Evolutionary conservation across 2,329 filamentous ascomycete species (phyloP).

Genomic region (Microdochium bolleyi): DNA sequence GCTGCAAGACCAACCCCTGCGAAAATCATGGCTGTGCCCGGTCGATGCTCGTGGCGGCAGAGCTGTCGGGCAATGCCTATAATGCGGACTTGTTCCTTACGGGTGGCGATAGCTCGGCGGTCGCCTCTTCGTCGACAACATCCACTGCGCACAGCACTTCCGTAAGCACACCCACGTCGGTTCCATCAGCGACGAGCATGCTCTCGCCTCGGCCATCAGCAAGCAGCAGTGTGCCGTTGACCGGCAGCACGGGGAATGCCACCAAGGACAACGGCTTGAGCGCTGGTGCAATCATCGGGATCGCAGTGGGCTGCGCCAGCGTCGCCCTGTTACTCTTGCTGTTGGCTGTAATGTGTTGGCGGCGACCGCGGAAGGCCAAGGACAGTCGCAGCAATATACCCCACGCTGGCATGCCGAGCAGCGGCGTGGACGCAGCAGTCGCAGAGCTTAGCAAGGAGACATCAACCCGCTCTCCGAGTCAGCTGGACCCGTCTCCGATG

Average conservation of each 20-base stretch:
- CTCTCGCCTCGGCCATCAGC: not conserved
- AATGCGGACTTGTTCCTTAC: not conserved
- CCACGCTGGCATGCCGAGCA: not conserved
- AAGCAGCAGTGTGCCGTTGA: not conserved
- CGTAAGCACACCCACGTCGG: no score
- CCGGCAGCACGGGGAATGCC: not conserved
- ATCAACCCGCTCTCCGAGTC: no score
- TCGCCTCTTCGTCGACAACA: no score
- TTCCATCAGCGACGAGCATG: not conserved
- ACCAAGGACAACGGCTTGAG: not conserved
- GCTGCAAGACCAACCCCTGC: conserved; percentile 12
- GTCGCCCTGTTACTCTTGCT: no score
- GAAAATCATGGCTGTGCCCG: not conserved
- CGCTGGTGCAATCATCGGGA: not conserved
- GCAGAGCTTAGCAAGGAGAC: no score
- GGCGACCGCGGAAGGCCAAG: not conserved
- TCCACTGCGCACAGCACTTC: no score
- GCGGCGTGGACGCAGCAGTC: no score
- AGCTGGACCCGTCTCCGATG: not conserved
- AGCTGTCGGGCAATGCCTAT: not conserved
- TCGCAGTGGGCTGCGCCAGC: not conserved
- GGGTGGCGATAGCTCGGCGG: no score
- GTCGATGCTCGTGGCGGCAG: not conserved
- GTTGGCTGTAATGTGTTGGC: not conserved
- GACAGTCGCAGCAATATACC: not conserved